Percentiles rank a stretch among this genome's conserved stretches.
Conservation (phyloP, 2,329 filamentous ascomycete species). For the Fusarium aywerte region DNA sequence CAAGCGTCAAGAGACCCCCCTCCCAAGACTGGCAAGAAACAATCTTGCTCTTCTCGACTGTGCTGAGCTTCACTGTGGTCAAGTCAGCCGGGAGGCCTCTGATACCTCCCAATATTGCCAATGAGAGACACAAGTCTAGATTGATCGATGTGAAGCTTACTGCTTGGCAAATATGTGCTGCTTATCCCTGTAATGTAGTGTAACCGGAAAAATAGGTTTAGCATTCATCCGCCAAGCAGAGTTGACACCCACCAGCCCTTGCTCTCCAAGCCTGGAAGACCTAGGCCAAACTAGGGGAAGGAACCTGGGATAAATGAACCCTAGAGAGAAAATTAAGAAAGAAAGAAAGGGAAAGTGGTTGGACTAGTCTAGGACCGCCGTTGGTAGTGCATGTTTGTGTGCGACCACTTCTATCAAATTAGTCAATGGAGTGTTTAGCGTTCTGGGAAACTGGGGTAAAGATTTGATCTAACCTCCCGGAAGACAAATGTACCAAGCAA, state of each 20-base stretch:
- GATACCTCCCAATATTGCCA: not conserved
- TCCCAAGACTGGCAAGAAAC: not conserved
- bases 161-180: conserved; percentile 4
- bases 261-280: conserved; percentile 36
- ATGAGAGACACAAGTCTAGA: conserved; percentile 4
- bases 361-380: not conserved
- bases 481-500: not conserved
- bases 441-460: not conserved
- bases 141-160: conserved; percentile 6
- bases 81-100: not conserved
- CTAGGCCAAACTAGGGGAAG: conserved; percentile 20
- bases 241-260: conserved; percentile 11
- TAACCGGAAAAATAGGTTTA: conserved; percentile 43
- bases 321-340: not conserved
- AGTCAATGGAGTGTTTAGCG: not conserved
- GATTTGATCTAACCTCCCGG: not conserved
- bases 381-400: not conserved
- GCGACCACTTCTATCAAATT: not conserved
- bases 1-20: too few species aligned
- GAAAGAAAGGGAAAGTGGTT: not conserved
- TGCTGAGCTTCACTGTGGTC: not conserved
- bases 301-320: conserved; percentile 22
- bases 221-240: conserved; percentile 42
- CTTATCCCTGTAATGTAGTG: conserved; percentile 32
- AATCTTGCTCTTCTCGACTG: not conserved